A percentile compares a stretch with the other conserved stretches of the same genome.
Evolutionary conservation across 441 rosid species (phyloP).

Genomic region (Gossypium trilobum): DNA sequence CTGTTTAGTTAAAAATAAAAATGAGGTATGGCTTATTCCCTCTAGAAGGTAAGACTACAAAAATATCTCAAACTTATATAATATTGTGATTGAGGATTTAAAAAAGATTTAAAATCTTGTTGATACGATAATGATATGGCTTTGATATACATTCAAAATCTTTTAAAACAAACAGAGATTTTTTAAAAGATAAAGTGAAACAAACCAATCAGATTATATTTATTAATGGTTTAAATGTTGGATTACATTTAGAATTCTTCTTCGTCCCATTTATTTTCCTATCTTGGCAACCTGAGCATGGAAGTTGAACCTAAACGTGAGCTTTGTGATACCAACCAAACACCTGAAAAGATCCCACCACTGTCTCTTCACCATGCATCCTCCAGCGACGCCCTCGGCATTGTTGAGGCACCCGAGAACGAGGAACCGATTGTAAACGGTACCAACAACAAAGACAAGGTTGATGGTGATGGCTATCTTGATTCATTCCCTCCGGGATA

Average conservation of each 20-base stretch:
- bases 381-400: not conserved
- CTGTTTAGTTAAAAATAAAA: no score
- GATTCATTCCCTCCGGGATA: slow-evolving; percentile 12
- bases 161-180: not conserved
- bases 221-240: not conserved
- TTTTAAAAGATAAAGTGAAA: not conserved
- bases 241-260: not conserved
- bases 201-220: not conserved
- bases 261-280: not conserved
- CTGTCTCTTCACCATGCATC: not conserved
- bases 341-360: not conserved
- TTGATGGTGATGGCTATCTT: not conserved
- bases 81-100: not conserved
- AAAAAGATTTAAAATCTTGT: not conserved
- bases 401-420: not conserved
- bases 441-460: not conserved
- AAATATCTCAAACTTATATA: not conserved
- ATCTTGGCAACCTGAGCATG: not conserved
- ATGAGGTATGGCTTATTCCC: no score
- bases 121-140: not conserved
- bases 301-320: not conserved
- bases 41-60: not conserved
- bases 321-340: not conserved
- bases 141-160: not conserved
- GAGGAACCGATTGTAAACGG: not conserved